A percentile compares a stretch with the other conserved stretches of the same genome.
Conservation (phyloP, 2,329 filamentous ascomycete species). For the Penicillium sp. region DNA sequence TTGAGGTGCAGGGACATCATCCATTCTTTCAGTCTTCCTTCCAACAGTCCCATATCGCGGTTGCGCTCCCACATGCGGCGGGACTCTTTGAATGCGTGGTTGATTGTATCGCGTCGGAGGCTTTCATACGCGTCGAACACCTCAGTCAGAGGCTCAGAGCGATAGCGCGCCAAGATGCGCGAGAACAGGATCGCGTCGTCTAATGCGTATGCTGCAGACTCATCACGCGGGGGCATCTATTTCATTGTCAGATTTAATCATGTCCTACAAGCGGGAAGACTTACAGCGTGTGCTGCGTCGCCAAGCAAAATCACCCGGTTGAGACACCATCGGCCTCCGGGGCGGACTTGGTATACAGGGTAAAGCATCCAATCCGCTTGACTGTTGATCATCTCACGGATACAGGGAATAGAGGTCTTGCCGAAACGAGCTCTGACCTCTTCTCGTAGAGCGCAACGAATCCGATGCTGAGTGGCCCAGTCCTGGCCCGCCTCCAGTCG, state of each 20-base stretch:
- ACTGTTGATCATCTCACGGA: conserved; percentile 39
- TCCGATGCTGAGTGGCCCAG: conserved; percentile 35
- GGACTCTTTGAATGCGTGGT: conserved; percentile 42
- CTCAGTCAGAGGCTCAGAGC: conserved; percentile 32
- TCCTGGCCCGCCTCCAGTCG: conserved; percentile 34
- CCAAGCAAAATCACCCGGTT: conserved; percentile 46
- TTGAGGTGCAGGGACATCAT: conserved; percentile 39
- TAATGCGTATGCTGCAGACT: conserved; percentile 47
- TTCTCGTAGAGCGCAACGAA: conserved; percentile 35
- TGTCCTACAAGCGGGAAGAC: conserved; percentile 10
- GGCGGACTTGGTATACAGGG: conserved; percentile 45
- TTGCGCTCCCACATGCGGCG: conserved; percentile 43
- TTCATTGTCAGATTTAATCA: conserved; percentile 7
- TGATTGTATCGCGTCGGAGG: conserved; percentile 40
- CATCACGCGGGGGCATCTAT: conserved; percentile 51
- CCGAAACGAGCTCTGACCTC: conserved; percentile 42
- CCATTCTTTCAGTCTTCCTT: conserved; percentile 41
- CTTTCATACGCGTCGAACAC: conserved; percentile 42
- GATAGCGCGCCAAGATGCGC: conserved; percentile 38
- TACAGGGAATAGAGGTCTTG: conserved; percentile 36
- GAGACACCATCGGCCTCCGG: conserved; percentile 41
- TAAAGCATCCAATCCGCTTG: conserved; percentile 46
- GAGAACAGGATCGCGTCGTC: conserved; percentile 49
- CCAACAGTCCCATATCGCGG: conserved; percentile 40
- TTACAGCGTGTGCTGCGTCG: conserved; percentile 51